Evolutionary conservation across 225 moss, liverwort and hornwort species (phyloP).

Genomic region (Thuidium tamariscinum): DNA sequence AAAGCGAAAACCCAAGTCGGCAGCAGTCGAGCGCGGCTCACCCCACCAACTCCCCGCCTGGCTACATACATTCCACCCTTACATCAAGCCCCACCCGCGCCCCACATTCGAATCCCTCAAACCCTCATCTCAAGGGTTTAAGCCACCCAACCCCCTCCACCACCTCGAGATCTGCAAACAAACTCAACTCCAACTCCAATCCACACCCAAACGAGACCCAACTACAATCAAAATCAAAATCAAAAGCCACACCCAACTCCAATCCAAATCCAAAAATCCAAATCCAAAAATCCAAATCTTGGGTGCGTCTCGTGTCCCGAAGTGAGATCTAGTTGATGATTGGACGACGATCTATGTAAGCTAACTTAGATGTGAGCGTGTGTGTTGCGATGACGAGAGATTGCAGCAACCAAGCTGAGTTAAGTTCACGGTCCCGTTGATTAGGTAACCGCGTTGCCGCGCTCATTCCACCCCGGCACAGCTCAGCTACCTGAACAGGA

Average conservation of each 20-base stretch:
- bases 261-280: background rate
- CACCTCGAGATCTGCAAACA: slow-evolving; percentile 5
- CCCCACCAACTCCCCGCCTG: slow-evolving; percentile 5
- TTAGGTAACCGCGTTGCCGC: slow-evolving; percentile 23
- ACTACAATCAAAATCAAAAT: background rate
- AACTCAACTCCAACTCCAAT: background rate
- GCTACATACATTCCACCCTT: slow-evolving; percentile 18
- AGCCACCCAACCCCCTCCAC: background rate
- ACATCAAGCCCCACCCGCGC: background rate
- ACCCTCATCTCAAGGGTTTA: slow-evolving; percentile 7
- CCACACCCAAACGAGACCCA: too few relatives aligned
- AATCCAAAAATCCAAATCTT: background rate
- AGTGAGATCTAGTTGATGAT: background rate
- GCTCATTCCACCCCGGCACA: slow-evolving; percentile 11
- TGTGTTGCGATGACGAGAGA: background rate
- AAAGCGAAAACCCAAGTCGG: background rate
- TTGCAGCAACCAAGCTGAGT: background rate
- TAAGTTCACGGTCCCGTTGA: too few relatives aligned
- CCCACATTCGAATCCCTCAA: background rate
- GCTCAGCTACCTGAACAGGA: slow-evolving; percentile 4
- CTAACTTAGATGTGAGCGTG: background rate
- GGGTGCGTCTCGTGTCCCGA: background rate
- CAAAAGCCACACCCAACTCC: too few relatives aligned
- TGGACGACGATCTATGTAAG: background rate
- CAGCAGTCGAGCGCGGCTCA: slow-evolving; percentile 11